Percentiles rank a stretch among this genome's conserved stretches.
Evolutionary conservation across 805 yeast genomes (phyloP).

Genomic region (Yarrowia deformans): DNA sequence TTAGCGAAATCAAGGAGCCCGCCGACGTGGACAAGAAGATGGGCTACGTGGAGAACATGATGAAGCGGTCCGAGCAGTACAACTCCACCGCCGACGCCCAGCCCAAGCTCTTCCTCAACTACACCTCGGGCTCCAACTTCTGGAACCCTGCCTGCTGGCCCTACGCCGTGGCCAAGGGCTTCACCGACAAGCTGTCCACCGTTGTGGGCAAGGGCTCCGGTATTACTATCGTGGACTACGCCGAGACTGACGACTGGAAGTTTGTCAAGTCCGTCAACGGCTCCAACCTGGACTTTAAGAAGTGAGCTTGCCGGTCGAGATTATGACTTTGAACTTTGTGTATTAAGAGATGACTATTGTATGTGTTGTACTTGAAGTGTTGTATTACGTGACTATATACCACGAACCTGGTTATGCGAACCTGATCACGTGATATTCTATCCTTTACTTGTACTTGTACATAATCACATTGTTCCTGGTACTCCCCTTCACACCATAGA

Average conservation of each 20-base stretch:
- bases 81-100: slow-evolving; percentile 52
- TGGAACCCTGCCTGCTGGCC: slow-evolving; percentile 81
- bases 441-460: no score
- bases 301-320: neutral
- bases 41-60: slow-evolving; percentile 62
- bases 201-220: slow-evolving; percentile 62
- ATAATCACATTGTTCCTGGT: no score
- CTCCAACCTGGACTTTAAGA: slow-evolving; percentile 35
- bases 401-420: no score
- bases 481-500: neutral
- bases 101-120: slow-evolving; percentile 70
- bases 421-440: no score
- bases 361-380: neutral
- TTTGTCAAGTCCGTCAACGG: slow-evolving; percentile 49
- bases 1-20: slow-evolving; percentile 64
- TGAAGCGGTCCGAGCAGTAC: slow-evolving; percentile 61
- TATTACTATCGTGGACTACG: slow-evolving; percentile 70
- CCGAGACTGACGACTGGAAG: slow-evolving; percentile 68
- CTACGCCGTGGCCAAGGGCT: slow-evolving; percentile 64
- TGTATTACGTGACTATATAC: no score
- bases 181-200: slow-evolving; percentile 42
- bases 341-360: neutral
- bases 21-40: slow-evolving; percentile 65
- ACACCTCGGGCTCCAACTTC: slow-evolving; percentile 76
- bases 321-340: neutral